phyloP scores from a whole-genome alignment of 345 rosid genomes.

The Syzygium aromaticum region DNA sequence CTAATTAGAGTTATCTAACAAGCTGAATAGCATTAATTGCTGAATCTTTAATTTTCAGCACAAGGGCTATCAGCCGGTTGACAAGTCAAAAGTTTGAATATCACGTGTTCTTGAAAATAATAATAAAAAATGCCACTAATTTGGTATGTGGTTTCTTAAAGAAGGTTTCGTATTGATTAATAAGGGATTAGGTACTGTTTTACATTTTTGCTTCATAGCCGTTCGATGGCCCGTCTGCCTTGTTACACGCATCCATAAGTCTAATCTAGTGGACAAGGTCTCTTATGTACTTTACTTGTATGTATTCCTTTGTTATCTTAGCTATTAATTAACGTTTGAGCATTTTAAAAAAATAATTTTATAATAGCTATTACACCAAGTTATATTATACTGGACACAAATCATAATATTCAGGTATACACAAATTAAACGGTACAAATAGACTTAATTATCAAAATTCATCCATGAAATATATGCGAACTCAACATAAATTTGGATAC shows the following conservation, averaged over 20 bases:
- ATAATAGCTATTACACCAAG: background rate
- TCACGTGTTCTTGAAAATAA: background rate
- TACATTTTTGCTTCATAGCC: too few relatives aligned
- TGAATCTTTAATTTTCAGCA: background rate
- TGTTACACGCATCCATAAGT: too few relatives aligned
- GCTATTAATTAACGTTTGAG: background rate
- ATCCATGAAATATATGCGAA: background rate
- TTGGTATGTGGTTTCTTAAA: background rate
- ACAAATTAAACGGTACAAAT: background rate
- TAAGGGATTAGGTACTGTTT: background rate
- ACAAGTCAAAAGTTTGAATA: background rate
- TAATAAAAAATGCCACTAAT: background rate
- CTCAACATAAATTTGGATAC: background rate
- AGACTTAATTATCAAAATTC: background rate
- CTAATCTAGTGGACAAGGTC: background rate
- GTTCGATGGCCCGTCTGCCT: too few relatives aligned
- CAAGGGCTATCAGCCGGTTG: fast-evolving
- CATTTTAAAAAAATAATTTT: too few relatives aligned
- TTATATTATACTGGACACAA: background rate
- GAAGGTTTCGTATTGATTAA: background rate
- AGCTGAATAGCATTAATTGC: background rate
- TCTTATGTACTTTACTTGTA: background rate
- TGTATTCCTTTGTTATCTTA: background rate
- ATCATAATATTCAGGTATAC: too few relatives aligned
- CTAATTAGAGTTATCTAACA: background rate